phyloP scores from a whole-genome alignment of 2,329 filamentous ascomycete genomes.

The Amesomyces nigricolor region DNA sequence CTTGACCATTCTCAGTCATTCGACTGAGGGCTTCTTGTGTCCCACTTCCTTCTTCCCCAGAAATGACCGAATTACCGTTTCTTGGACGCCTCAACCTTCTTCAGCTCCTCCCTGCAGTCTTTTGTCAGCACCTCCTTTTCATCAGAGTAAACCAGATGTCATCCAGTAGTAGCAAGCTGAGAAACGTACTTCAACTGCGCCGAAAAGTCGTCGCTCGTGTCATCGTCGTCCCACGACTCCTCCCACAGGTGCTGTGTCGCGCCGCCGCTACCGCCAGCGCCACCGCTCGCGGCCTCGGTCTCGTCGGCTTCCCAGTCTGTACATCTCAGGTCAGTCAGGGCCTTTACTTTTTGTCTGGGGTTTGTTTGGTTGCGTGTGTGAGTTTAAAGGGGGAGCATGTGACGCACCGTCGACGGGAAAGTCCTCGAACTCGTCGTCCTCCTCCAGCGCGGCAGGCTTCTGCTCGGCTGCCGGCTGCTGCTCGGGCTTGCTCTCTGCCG shows the following conservation, averaged over 20 bases:
- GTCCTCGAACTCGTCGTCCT: constrained; percentile 99
- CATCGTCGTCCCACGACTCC: constrained; percentile 99
- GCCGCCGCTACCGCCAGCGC: constrained; percentile 35
- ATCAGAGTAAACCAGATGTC: too few species aligned
- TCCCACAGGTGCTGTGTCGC: constrained; percentile 84
- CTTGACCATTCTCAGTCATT: neutral
- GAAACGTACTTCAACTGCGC: constrained; percentile 73
- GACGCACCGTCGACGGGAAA: constrained; percentile 86
- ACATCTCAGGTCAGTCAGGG: neutral
- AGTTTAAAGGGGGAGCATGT: too few species aligned
- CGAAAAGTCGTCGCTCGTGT: constrained; percentile 94
- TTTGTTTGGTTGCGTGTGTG: too few species aligned
- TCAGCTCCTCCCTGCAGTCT: constrained; percentile 70
- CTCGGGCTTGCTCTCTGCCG: constrained; percentile 40
- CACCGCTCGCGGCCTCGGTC: constrained; percentile 69
- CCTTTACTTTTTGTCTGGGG: too few species aligned
- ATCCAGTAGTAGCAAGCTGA: neutral
- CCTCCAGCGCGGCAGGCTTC: constrained; percentile 71
- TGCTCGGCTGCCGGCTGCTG: constrained; percentile 50
- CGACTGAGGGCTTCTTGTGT: neutral
- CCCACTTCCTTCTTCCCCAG: too few species aligned
- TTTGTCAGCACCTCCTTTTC: constrained; percentile 8
- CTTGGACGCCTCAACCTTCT: constrained; percentile 81
- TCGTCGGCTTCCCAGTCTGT: constrained; percentile 91
- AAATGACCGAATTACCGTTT: constrained; percentile 41